Evolutionary conservation across 306 rosid genomes (phyloP), one percentile per base, ranked within the genome.

Genomic region (Parietaria judaica): DNA sequence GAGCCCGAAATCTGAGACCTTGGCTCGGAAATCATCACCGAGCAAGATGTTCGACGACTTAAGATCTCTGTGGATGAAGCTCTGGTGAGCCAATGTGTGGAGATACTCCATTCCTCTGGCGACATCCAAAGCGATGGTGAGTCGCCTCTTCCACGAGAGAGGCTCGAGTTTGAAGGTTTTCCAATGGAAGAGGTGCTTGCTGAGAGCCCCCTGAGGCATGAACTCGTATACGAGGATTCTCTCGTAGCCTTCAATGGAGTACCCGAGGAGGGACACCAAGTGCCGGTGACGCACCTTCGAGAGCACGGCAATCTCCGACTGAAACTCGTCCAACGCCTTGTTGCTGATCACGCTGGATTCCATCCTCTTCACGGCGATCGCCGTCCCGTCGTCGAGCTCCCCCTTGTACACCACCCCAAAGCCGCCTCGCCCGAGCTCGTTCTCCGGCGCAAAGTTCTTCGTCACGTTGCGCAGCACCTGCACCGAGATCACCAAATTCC

Each of bases 31-130:
- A 74, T 88, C 95, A 63, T 88, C 95, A 2, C 84, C 95, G 49
- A 94, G 95, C 76, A 94, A 74, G 70, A 94, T 88, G 59, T 94
- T 94, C 23, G 99, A 94, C 2, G 99, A 74, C 77, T 94, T 94
- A 16, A 94, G 99, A 81, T 94, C 99, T 53, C 99, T 82, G 86
- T 94, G 99, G 74, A 94, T 88, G 90, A 94, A 94, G 79, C 99
- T 94, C 73, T 79, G 94, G 70, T 84, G 99, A 69, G 89, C 99
- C 41, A 94, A 75, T 56, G 62, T 74, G 77, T 94, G 99, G 50
- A 94, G 95, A 83, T 94, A 94, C 78, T 94, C 99, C 94, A 94
- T 69, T 51, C 97, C 99, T 73, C 99, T 78, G 45, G 99, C 99
- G 58, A 94, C 99, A 69, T 94, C 99, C 80, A 92, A 79, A 64